Percentiles rank a stretch among this genome's conserved stretches.
These are phyloP conservation scores for Gillenia trifoliata DNA, from an alignment of 306 rosid genomes.

Conservation along the genomic window DNA sequence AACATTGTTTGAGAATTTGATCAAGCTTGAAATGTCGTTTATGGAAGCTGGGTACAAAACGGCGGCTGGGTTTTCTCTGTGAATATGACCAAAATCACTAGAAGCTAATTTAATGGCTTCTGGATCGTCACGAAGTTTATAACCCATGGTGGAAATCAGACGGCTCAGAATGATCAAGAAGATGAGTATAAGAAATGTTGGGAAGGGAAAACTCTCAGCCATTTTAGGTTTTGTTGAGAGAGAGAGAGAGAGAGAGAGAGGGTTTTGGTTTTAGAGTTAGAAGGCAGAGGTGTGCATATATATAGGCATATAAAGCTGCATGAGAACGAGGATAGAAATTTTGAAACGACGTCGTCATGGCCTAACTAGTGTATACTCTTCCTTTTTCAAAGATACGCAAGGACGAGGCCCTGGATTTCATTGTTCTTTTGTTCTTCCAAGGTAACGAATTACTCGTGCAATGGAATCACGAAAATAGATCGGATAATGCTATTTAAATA, in stretches of 20 bases:
- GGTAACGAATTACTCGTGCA: conserved; percentile 25
- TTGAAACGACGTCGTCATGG: conserved; percentile 30
- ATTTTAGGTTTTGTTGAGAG: conserved; percentile 18
- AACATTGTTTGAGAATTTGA: conserved; percentile 36
- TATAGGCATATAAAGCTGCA: conserved; percentile 30
- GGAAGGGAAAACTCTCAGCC: conserved; percentile 27
- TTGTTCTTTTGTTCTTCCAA: background rate
- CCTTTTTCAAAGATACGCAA: conserved; percentile 44
- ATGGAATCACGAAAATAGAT: background rate
- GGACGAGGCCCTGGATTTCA: conserved; percentile 22
- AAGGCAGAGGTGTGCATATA: background rate
- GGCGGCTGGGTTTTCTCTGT: conserved; percentile 36
- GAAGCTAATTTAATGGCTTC: conserved; percentile 48
- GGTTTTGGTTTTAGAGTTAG: conserved; percentile 13
- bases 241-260: conserved; percentile 6
- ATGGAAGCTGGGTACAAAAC: conserved; percentile 60
- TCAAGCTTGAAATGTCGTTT: conserved; percentile 35
- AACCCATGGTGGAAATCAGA: conserved; percentile 34
- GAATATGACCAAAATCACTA: conserved; percentile 57
- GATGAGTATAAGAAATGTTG: conserved; percentile 21
- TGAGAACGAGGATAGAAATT: conserved; percentile 23
- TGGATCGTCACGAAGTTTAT: conserved; percentile 41
- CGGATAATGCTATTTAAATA: no score
- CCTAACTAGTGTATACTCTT: background rate
- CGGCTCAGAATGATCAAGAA: conserved; percentile 25